Base-by-base conservation (phyloP, 83 land plant genomes). In the Picea abies region DNA sequence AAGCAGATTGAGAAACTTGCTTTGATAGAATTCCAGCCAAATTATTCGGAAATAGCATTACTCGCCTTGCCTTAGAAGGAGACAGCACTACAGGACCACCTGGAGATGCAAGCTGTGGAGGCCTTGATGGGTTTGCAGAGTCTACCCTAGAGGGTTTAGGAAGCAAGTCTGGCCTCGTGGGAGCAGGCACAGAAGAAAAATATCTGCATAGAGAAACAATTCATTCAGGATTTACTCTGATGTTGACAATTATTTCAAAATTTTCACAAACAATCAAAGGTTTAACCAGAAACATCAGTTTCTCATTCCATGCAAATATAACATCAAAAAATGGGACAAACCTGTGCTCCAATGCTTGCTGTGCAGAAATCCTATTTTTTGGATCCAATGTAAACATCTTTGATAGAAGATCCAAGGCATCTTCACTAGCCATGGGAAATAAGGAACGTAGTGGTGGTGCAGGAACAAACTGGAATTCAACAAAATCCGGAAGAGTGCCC, bases 331-430 rank as follows among this genome's bases (percentile, higher is more conserved):
- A 80, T 44, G 20, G 60, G 9, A 66, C 15, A 77, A 39, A 94
- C 99, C 99, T 92, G 84, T 97, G 99, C 76, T 96, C 99, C 69
- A 97, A 82, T 44, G 99, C 96, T 84, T 96, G 97, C 79, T 94
- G 98, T 17, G 91, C 95, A 29, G 96, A 76, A 64, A 97, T 93
- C 73, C 99, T 87, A 22, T 85, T 61, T 80, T 91, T 96, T 71
- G 99, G 99, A 87, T 97, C 99, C 80, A 91, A 97, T 2, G 93
- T 87, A 82, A 97, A 93, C 98, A 97, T 96, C 83, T 90, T 91
- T 39, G 94, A 90, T 32, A 96, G 83, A 19, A 97, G 88, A 87
- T 97, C 99, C 79, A 97, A 83, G 78, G 97, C 89, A 89, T 97
- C 99, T 84, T 97, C 98, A 79, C 94, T 96, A 23, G 96, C 98